A percentile compares a stretch with the other conserved stretches of the same genome.
Conservation (phyloP, 257 asterid species). For the Solanum boliviense region DNA sequence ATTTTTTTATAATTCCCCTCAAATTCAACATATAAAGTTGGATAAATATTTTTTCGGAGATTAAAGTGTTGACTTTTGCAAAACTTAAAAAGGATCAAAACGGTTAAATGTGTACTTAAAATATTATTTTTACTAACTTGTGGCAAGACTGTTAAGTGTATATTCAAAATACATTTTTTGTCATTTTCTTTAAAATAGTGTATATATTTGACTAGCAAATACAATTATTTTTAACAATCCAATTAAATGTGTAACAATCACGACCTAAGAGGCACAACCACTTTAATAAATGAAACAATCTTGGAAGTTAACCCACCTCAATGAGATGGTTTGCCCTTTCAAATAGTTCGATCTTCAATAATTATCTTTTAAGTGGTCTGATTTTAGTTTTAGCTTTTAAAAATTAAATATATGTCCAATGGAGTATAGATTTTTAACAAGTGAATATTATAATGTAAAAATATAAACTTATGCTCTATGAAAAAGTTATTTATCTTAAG, state of each 20-base stretch:
- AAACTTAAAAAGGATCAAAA: background rate
- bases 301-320: background rate
- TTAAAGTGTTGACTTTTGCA: no score
- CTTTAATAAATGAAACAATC: background rate
- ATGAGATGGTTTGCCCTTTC: background rate
- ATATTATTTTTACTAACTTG: background rate
- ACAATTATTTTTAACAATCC: background rate
- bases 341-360: no score
- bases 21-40: background rate
- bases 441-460: background rate
- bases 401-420: background rate
- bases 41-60: background rate
- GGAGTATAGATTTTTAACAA: background rate
- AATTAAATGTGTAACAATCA: background rate
- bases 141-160: background rate
- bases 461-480: background rate
- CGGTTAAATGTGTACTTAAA: background rate
- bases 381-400: background rate
- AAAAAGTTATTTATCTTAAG: background rate
- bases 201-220: background rate
- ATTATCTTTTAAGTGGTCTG: no score
- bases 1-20: background rate
- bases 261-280: background rate
- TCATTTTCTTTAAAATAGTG: background rate
- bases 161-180: background rate